phyloP scores from a whole-genome alignment of 202 grass and related monocot genomes.

The Digitaria exilis region DNA sequence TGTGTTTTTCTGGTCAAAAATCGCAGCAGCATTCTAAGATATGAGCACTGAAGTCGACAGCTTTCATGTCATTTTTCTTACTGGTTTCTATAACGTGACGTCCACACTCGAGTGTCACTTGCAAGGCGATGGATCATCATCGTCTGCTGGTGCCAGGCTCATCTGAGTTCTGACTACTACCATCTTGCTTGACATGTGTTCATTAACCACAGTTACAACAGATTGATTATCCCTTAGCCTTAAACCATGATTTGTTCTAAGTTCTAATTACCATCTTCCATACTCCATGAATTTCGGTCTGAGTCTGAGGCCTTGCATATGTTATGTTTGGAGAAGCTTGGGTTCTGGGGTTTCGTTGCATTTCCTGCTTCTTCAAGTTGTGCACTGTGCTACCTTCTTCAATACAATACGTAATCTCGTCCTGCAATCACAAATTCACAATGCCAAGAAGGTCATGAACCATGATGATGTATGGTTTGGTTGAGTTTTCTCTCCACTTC shows the following conservation, averaged over 20 bases:
- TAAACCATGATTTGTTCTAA: neutral
- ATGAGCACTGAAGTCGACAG: neutral
- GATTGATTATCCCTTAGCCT: neutral
- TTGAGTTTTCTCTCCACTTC: neutral
- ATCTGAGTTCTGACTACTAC: too few species aligned
- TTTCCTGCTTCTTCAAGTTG: too few species aligned
- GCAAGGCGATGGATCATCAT: neutral
- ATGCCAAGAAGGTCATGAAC: neutral
- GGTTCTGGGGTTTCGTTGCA: too few species aligned
- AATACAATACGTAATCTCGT: too few species aligned
- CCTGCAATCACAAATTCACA: too few species aligned
- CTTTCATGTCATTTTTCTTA: neutral
- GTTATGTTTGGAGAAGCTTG: too few species aligned
- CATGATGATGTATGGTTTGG: neutral
- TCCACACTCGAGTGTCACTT: neutral
- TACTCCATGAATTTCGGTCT: neutral
- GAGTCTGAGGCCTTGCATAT: too few species aligned
- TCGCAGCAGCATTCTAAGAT: neutral
- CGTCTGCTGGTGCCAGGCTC: neutral
- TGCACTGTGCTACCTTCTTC: too few species aligned
- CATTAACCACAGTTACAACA: neutral
- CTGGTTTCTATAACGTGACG: neutral
- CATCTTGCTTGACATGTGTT: neutral
- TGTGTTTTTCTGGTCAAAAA: neutral
- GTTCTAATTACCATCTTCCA: neutral